A percentile compares a stretch with the other conserved stretches of the same genome.
Conservation (phyloP, 2,329 filamentous ascomycete species). For the Colletotrichum sp. region DNA sequence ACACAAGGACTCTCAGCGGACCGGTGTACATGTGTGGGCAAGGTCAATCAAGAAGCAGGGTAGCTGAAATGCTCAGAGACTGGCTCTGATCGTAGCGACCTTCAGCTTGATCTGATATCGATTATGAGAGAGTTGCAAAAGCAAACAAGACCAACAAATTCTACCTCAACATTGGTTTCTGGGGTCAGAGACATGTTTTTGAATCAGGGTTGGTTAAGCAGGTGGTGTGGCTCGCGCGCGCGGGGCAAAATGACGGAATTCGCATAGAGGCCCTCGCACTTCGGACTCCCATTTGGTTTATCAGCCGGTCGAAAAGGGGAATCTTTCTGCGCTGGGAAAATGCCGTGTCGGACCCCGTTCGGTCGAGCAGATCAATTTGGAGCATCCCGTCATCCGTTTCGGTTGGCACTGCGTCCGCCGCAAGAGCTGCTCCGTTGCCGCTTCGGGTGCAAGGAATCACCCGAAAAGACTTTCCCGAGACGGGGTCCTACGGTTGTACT, state of each 20-base stretch:
- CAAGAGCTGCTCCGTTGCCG: not conserved
- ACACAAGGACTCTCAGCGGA: not conserved
- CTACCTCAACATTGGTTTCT: not conserved
- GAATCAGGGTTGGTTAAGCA: not conserved
- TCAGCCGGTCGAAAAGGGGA: not conserved
- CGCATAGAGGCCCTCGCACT: not conserved
- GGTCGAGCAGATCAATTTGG: not conserved
- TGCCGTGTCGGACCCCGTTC: conserved; percentile 5
- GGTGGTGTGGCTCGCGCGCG: not conserved
- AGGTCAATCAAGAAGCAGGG: not conserved
- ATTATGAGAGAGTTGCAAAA: not conserved
- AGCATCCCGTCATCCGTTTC: not conserved
- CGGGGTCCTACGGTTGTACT: not conserved
- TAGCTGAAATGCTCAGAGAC: not conserved
- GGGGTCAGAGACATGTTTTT: not conserved
- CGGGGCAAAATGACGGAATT: not conserved
- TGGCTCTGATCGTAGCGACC: not conserved
- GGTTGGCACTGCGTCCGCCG: not conserved
- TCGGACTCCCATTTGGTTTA: not conserved
- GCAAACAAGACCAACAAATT: not conserved
- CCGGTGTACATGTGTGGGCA: not conserved
- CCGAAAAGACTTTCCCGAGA: not conserved
- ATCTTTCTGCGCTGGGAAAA: not conserved
- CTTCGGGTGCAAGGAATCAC: not conserved
- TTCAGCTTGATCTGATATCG: not conserved